Base-by-base conservation (phyloP, 768 basidiomycete genomes). In the Trametes cubensis region DNA sequence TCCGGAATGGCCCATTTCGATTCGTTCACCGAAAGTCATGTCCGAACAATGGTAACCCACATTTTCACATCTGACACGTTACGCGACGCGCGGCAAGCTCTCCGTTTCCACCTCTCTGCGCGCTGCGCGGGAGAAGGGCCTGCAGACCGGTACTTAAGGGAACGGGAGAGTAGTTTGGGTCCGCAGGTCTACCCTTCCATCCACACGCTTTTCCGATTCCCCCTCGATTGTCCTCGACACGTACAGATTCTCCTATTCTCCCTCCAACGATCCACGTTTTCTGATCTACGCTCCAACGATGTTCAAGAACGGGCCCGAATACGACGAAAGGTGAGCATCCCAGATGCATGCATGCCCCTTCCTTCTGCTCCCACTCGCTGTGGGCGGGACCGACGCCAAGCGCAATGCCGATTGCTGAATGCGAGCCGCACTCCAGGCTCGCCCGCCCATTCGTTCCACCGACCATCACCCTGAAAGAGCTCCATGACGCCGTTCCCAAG, bases 401-500 rank as follows among this genome's bases (percentile, higher is more conserved):
- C 28, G 28, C 41, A 17, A n/a, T 11, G 34, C 14, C 17, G 10
- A 26, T 25, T 30, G 6, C 25, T 26, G 18, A 23, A 8, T 30
- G 49, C 58, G 51, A 49, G 46, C 26, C 44, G 20, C 53, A 40
- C 20, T 14, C 26, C 46, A 82, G 82, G 61, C 69, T 80, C 48
- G 69, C 71, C 40, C 77, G 72, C 62, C 79, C 82, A 5, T 86
- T 83, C 68, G 69, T 70, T 20, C 84, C 83, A 10, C 82, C 84
- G 3, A 76, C 70, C 14, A 75, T 79, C 17, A 81, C 80, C 0
- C 70, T 85, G 45, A 84, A 83, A 69, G 79, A 84, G 55, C 74
- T 85, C 54, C 83, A 83, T 58, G 79, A 82, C 62, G 82, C 80
- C 4, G 83, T 85, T 20, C 83, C 84, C 1, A 84, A 81, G 71